Percentiles rank a stretch among this genome's conserved stretches.
Evolutionary conservation across 805 yeast species (phyloP).

Genomic region (Metschnikowia similis): DNA sequence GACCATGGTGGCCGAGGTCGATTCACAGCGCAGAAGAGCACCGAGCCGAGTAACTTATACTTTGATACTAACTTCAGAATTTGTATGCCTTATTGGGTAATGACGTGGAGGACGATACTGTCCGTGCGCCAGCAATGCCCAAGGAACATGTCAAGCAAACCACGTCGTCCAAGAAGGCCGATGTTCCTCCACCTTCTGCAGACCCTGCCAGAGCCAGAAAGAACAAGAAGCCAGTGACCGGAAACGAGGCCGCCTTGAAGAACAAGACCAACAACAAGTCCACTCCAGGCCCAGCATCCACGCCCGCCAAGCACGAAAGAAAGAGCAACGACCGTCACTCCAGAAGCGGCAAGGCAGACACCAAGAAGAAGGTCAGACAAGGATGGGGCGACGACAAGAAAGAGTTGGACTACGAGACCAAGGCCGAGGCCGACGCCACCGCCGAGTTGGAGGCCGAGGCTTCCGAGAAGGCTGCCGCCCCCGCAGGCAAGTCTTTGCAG

Average conservation of each 20-base stretch:
- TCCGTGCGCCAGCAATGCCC: slow-evolving; percentile 51
- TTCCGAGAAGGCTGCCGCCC: slow-evolving; percentile 45
- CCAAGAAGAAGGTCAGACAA: slow-evolving; percentile 76
- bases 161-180: slow-evolving; percentile 84
- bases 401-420: slow-evolving; percentile 65
- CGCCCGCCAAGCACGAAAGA: slow-evolving; percentile 54
- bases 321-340: slow-evolving; percentile 78
- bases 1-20: too few relatives aligned
- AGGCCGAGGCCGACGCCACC: slow-evolving; percentile 40
- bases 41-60: neutral
- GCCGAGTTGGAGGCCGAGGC: slow-evolving; percentile 37
- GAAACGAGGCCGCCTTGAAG: slow-evolving; percentile 86
- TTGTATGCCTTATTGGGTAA: slow-evolving; percentile 81
- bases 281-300: slow-evolving; percentile 52
- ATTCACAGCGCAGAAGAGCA: too few relatives aligned
- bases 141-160: slow-evolving; percentile 76
- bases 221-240: slow-evolving; percentile 59
- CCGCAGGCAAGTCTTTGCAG: slow-evolving; percentile 66
- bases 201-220: slow-evolving; percentile 76
- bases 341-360: slow-evolving; percentile 77
- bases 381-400: slow-evolving; percentile 82
- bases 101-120: slow-evolving; percentile 76
- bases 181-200: slow-evolving; percentile 76
- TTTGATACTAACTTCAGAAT: slow-evolving; percentile 43
- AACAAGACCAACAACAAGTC: slow-evolving; percentile 58